Evolutionary conservation across 768 basidiomycete genomes (phyloP), one percentile per base, ranked within the genome.

Genomic region (Auriscalpium orientale): DNA sequence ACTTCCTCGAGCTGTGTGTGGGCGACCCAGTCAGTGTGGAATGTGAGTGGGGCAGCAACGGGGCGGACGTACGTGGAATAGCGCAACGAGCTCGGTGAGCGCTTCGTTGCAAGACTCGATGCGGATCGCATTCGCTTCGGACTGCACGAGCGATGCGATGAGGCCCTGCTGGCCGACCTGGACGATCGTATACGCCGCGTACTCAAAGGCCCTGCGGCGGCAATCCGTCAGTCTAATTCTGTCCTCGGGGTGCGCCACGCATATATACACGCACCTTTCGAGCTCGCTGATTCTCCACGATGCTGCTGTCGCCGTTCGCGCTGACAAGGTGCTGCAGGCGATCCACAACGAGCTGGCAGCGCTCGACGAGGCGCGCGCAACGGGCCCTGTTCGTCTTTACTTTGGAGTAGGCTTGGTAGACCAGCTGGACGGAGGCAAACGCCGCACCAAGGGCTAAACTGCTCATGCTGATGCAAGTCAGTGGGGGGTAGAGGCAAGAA

Each of bases 321-420:
- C 20, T 44, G 28, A 56, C 53, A 43, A 62, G 38, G 20, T 55
- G 53, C 50, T 57, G 55, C 15, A 62, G 35, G 33, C 53, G 56
- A 28, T 60, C 58, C 35, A 62, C 37, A 28, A 60, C 49, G 22
- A 54, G 34, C 35, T 62, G 55, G 36, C 61, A 62, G 10, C 58
- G 61, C 40, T 56, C 58, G 43, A 62, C 60, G 22, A 62, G 55
- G 28, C 58, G 59, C 40, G 60, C 58, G 37, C 60, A 62, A 20
- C 60, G 60, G 8, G 55, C 53, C 52, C 46, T 60, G 46, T 53
- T 62, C 5, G 55, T 62, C 38, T 54, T 62, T 15, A 60, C 53
- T 48, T 62, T 62, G 35, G 55, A 47, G 48, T 60, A 52, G 10
- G 58, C 58, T 21, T 56, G 58, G 22, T 62, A 54, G 37, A 62